Percentiles rank a stretch among this genome's conserved stretches.
Conservation (phyloP, 1,284 basidiomycete genomes). For the Sanghuangporus sanghuang region DNA sequence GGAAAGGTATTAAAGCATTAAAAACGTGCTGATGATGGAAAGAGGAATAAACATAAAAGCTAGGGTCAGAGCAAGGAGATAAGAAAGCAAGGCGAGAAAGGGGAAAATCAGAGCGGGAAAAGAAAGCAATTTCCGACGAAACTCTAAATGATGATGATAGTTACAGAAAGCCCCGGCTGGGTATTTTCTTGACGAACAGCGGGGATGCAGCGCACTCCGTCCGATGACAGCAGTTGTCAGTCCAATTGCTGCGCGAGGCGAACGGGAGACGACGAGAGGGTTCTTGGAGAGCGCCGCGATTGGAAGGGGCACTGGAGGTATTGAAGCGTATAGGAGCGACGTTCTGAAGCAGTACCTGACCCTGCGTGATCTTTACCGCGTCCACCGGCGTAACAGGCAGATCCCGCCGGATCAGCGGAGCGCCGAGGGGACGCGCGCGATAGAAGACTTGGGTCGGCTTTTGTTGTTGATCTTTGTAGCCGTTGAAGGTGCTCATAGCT, state of each 20-base stretch:
- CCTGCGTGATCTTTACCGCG: slow-evolving; percentile 6
- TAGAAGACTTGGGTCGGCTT: slow-evolving; percentile 11
- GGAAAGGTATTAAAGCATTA: neutral
- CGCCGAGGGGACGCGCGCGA: neutral
- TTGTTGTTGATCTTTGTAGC: neutral
- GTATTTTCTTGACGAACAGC: neutral
- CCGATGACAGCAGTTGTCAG: neutral
- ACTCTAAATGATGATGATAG: too few species aligned
- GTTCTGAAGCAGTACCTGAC: slow-evolving; percentile 8
- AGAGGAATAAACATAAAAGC: neutral
- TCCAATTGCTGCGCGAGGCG: neutral
- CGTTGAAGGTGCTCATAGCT: neutral
- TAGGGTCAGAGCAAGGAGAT: neutral
- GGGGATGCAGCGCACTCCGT: neutral
- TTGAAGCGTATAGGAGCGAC: slow-evolving; percentile 7
- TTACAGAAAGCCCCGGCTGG: neutral
- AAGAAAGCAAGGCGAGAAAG: neutral
- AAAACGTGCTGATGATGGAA: neutral
- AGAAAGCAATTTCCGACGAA: neutral
- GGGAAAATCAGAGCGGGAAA: neutral
- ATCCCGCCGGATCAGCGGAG: neutral
- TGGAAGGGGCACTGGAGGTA: neutral
- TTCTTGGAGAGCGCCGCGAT: neutral
- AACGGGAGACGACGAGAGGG: neutral
- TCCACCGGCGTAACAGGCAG: neutral